Conservation (phyloP, 139 green algal genomes). For the Yamagishiella unicocca region DNA sequence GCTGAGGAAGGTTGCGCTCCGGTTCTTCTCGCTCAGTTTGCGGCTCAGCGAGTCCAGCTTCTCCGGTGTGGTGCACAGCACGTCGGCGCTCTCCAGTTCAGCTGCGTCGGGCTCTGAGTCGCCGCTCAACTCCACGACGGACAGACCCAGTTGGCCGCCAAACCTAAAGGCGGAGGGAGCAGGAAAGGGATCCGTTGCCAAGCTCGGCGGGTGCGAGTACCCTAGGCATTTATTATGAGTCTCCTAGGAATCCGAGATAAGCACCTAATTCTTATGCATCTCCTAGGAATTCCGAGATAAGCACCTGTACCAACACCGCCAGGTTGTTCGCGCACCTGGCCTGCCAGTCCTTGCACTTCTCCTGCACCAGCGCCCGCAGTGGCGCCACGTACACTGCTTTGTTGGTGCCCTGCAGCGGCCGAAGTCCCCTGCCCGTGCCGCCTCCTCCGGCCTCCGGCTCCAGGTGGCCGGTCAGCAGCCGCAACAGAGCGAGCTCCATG, state of each 20-base stretch:
- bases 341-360: slow-evolving; percentile 86
- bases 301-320: too few relatives aligned
- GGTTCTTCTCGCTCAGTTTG: slow-evolving; percentile 42
- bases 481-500: slow-evolving; percentile 93
- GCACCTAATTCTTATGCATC: too few relatives aligned
- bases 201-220: too few relatives aligned
- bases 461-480: slow-evolving; percentile 67
- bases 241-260: too few relatives aligned
- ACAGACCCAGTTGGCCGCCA: slow-evolving; percentile 52
- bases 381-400: slow-evolving; percentile 79
- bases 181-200: too few relatives aligned
- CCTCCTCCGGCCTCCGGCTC: not conserved
- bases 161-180: slow-evolving; percentile 36
- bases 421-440: not conserved
- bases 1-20: slow-evolving; percentile 52
- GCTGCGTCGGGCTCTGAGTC: slow-evolving; percentile 66
- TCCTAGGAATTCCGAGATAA: too few relatives aligned
- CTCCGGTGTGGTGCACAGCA: slow-evolving; percentile 90
- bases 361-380: slow-evolving; percentile 82
- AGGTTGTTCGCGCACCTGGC: slow-evolving; percentile 74
- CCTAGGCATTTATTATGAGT: too few relatives aligned
- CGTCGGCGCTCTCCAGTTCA: slow-evolving; percentile 80
- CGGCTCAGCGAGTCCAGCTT: slow-evolving; percentile 76
- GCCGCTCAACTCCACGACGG: slow-evolving; percentile 81
- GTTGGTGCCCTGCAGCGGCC: slow-evolving; percentile 38